These are phyloP conservation scores for Verticillium klebahnii DNA, from an alignment of 2,329 filamentous ascomycete genomes.

Conservation along the genomic window DNA sequence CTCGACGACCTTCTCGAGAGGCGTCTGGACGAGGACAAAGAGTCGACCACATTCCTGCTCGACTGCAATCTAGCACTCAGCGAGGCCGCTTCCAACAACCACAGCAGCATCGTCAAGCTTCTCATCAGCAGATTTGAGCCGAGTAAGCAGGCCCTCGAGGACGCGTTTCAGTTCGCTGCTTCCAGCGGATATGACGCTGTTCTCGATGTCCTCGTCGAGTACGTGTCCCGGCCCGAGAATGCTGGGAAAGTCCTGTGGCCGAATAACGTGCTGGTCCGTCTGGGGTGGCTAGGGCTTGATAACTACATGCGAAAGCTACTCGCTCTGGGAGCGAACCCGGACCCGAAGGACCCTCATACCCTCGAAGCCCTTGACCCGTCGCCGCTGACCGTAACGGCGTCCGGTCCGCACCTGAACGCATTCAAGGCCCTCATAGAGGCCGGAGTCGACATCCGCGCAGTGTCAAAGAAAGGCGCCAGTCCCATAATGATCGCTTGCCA, in stretches of 20 bases:
- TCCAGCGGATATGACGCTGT: neutral
- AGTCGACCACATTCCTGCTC: neutral
- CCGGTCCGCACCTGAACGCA: neutral
- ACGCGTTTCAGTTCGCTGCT: slow-evolving; percentile 1
- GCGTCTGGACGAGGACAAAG: neutral
- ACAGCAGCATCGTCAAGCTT: neutral
- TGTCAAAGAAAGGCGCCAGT: neutral
- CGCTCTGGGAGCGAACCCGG: neutral
- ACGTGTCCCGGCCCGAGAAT: neutral
- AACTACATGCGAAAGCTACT: neutral
- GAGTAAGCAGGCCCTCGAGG: neutral
- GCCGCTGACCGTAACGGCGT: neutral
- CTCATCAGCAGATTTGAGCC: neutral
- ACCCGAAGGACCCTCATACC: neutral
- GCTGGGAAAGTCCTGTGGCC: neutral
- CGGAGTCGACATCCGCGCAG: neutral
- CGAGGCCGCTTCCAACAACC: slow-evolving; percentile 1
- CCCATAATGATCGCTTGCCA: neutral
- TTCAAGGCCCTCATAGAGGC: neutral
- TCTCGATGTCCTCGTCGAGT: neutral
- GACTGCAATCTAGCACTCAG: neutral
- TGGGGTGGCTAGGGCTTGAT: neutral
- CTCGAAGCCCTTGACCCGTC: neutral
- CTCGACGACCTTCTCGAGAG: neutral
- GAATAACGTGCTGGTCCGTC: neutral